Base-by-base conservation (phyloP, 1,284 basidiomycete species). In the Macrocystidia cucumis region DNA sequence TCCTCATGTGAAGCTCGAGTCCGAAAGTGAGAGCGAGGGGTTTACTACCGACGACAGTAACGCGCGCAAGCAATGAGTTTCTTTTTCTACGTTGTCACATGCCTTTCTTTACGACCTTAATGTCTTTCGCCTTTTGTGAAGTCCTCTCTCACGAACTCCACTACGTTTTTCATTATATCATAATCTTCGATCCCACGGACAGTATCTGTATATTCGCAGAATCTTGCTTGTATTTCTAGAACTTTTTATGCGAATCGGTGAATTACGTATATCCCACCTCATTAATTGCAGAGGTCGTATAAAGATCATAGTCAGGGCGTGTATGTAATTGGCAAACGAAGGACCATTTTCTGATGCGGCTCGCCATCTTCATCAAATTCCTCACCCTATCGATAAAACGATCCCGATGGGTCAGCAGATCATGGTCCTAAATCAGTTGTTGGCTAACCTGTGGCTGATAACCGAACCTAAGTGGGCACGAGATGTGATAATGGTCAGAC, bases 291-390 rank as follows among this genome's bases (percentile, higher is more conserved):
- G n/a, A n/a, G n/a, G n/a, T n/a, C n/a, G n/a, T n/a, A n/a, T 38
- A 51, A 46, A 43, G 31, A 44, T 35, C 43, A 43, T 40, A 29
- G 50, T 46, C 45, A 32, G 20, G 22, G 27, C 27, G 38, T 29
- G 41, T 43, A 53, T 51, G 43, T 52, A 69, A 57, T n/a, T 44
- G 69, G 65, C 48, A 82, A 52, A 42, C 58, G 63, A 43, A 67
- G 56, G 42, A 77, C 67, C 83, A 87, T 84, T 56, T 73, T 75
- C 54, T 85, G 82, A 68, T 87, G 84, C 39, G 79, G 82, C 47
- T 70, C 80, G 28, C 83, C 84, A 40, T 87, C 84, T 56, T 87
- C 84, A 54, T 87, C 79, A 57, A 85, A 87, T 51, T 78, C 70
- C 24, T 69, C 67, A 40, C 83, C 85, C 81, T 87, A 32, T 9